Percentiles rank a stretch among this genome's conserved stretches.
phyloP scores from a whole-genome alignment of 768 basidiomycete species.

The Pulveroboletus ravenelii region DNA sequence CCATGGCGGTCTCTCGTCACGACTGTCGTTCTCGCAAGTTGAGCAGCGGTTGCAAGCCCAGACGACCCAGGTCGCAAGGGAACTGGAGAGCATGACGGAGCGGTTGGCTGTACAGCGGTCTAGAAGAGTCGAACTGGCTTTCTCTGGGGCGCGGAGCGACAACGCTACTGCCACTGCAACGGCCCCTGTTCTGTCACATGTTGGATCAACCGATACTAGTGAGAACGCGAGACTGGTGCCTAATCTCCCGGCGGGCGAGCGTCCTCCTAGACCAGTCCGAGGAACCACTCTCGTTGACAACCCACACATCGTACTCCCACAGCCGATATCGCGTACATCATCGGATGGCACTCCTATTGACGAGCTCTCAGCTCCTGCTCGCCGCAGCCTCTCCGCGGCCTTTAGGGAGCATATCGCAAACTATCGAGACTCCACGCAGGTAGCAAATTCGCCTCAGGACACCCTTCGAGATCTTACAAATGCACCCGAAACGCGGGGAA shows the following conservation, averaged over 20 bases:
- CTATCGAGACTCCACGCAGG: conserved; percentile 13
- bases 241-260: conserved; percentile 6
- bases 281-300: conserved; percentile 20
- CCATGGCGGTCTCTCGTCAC: conserved; percentile 15
- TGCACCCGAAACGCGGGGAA: conserved; percentile 21
- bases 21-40: conserved; percentile 21
- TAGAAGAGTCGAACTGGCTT: conserved; percentile 22
- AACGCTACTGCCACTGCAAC: background rate
- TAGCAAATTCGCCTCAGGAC: conserved; percentile 6
- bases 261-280: conserved; percentile 13
- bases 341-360: conserved; percentile 20
- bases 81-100: conserved; percentile 30
- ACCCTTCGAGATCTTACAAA: conserved; percentile 20
- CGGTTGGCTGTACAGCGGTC: conserved; percentile 20
- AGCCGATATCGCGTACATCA: conserved; percentile 23
- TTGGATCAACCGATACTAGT: background rate
- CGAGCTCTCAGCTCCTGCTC: conserved; percentile 8
- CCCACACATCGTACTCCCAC: conserved; percentile 16
- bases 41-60: conserved; percentile 29
- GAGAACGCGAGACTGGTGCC: conserved; percentile 4
- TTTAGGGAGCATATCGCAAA: conserved; percentile 19
- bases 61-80: conserved; percentile 30
- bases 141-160: conserved; percentile 8
- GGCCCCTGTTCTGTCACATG: background rate
- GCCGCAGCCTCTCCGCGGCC: conserved; percentile 20